Evolutionary conservation across 192 early-diverging fungal species (phyloP).

Genomic region (Umbelopsis vinacea): DNA sequence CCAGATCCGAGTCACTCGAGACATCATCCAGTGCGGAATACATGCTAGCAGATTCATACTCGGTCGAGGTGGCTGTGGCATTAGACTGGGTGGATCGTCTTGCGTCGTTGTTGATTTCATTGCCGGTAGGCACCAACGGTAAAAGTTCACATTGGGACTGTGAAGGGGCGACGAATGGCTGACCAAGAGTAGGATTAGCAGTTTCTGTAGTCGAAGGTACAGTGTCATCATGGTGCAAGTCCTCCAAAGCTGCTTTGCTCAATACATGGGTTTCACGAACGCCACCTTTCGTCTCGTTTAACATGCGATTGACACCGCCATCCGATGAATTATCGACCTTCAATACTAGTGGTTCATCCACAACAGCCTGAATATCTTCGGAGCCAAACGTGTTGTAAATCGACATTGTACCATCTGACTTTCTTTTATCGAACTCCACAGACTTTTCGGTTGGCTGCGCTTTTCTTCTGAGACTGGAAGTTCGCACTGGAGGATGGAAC

Average conservation of each 20-base stretch:
- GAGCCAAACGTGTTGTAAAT: conserved; percentile 16
- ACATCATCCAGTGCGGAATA: not conserved
- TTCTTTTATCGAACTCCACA: conserved; percentile 6
- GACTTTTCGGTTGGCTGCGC: not conserved
- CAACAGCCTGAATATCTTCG: conserved; percentile 15
- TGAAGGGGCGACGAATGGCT: not conserved
- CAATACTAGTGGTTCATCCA: not conserved
- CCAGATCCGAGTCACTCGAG: conserved; percentile 22
- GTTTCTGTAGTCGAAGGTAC: not conserved
- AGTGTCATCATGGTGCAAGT: not conserved
- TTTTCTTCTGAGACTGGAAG: not conserved
- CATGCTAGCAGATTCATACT: conserved; percentile 10
- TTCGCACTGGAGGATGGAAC: conserved; percentile 2
- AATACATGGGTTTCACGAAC: conserved; percentile 19
- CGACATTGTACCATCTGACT: conserved; percentile 16
- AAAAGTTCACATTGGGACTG: not conserved
- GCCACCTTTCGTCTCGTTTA: conserved; percentile 12
- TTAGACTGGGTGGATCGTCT: conserved; percentile 3
- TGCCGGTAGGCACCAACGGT: not conserved
- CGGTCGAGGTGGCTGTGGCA: not conserved
- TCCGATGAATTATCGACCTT: not conserved
- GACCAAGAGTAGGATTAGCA: not conserved
- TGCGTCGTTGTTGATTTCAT: not conserved
- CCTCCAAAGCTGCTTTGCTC: conserved; percentile 20
- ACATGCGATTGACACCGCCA: not conserved